Evolutionary conservation across 805 yeast species (phyloP), one percentile per base, ranked within the genome.

Genomic region (Starmerella asiatica): DNA sequence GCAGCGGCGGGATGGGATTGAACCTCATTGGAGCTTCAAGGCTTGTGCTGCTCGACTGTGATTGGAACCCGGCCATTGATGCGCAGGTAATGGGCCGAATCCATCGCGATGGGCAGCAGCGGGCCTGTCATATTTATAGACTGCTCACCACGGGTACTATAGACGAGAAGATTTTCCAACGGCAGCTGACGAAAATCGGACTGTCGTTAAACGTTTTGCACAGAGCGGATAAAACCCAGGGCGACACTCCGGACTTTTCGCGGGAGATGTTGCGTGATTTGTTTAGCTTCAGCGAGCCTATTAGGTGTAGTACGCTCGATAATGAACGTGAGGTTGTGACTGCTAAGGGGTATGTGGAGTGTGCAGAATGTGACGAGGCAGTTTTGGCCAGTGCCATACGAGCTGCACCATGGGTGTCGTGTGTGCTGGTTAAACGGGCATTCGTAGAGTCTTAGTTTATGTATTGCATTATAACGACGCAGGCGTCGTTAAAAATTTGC

Each of bases 51-150:
- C 79, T 82, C 54, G 98, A 91, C 56, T 83, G 91, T 47, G 97
- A 91, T 54, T 91, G 98, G 98, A 91, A 91, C 48, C 98, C 98
- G 0, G 74, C 95, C 0, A 69, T 78, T 11, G 98, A 91, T 54
- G 57, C 80, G 26, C 98, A 91, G 57, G 94, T 96, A 0, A 82
- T 88, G 93, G 94, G 96, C 1, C 64, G 98, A 46, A 76, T 91
- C 5, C 94, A 88, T 55, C 67, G 98, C 51, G 96, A 88, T 57
- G 98, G 98, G 0, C 98, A 91, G 56, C 71, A 60, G 35, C 69
- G 61, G 34, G 83, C 83, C 0, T 91, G 85, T 9, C 78, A 64
- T 54, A 76, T 88, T 23, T 91, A 91, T 55, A 67, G 98, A 48
- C 58, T 91, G 16, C 60, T 91, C 32, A 79, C 94, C 3, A 75